Conservation (phyloP, 2,329 filamentous ascomycete genomes). For the Aspergillus hortae region DNA sequence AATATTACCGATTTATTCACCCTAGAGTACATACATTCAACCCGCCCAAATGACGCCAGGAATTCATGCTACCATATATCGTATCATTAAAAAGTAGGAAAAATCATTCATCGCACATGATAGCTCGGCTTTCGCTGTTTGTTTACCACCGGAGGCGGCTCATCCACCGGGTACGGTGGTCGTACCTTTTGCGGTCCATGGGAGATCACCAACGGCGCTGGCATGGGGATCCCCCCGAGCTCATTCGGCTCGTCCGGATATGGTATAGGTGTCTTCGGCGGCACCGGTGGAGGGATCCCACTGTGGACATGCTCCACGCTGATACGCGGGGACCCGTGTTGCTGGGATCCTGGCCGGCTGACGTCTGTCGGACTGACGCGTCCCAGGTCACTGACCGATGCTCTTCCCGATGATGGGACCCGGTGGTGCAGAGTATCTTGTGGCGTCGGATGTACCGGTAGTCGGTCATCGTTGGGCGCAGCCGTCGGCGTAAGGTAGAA, state of each 20-base stretch:
- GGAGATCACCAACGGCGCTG: constrained; percentile 30
- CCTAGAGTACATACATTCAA: background rate
- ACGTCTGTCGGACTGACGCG: constrained; percentile 37
- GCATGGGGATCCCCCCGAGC: constrained; percentile 31
- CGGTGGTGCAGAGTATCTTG: constrained; percentile 18
- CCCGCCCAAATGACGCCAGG: background rate
- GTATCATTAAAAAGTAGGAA: background rate
- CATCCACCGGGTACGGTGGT: constrained; percentile 77
- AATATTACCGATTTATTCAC: background rate
- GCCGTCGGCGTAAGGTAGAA: constrained; percentile 26
- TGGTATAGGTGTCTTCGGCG: constrained; percentile 72
- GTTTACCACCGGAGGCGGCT: constrained; percentile 78
- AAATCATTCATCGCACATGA: constrained; percentile 44
- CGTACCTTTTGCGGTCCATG: constrained; percentile 19
- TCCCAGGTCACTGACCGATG: constrained; percentile 24
- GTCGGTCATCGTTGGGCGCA: constrained; percentile 27
- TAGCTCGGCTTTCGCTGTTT: constrained; percentile 82
- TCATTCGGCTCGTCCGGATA: constrained; percentile 39
- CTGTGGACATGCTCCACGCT: constrained; percentile 31
- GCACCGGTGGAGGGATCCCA: constrained; percentile 61
- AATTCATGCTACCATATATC: background rate
- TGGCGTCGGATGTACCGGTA: constrained; percentile 26
- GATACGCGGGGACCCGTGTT: constrained; percentile 28
- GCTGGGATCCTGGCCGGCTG: constrained; percentile 24
- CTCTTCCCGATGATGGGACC: constrained; percentile 21